phyloP scores from a whole-genome alignment of 257 asterid genomes.

The Oldenlandia corymbosa region DNA sequence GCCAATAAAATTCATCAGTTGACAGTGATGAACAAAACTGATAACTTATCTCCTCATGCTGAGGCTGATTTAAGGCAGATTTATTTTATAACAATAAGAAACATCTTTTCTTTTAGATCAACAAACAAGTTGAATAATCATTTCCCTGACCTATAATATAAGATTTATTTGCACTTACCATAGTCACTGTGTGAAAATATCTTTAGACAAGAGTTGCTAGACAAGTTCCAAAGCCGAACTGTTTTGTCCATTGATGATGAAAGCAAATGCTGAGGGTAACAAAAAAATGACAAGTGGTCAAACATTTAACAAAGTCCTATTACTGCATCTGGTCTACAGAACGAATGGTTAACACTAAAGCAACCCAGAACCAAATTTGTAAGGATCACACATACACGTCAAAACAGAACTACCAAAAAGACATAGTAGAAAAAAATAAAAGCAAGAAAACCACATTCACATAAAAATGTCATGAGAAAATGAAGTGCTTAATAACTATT shows the following conservation, averaged over 20 bases:
- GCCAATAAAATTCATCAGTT: slow-evolving; percentile 18
- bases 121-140: not conserved
- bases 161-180: slow-evolving; percentile 44
- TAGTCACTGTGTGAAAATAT: slow-evolving; percentile 90
- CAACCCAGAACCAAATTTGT: not conserved
- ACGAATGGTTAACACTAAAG: too few species aligned
- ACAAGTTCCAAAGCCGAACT: slow-evolving; percentile 93
- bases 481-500: too few species aligned
- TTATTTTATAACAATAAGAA: not conserved
- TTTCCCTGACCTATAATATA: not conserved
- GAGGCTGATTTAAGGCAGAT: not conserved
- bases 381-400: not conserved
- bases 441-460: too few species aligned
- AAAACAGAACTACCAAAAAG: not conserved
- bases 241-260: slow-evolving; percentile 98
- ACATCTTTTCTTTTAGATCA: not conserved
- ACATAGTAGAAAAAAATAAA: not conserved
- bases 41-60: not conserved
- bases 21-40: not conserved
- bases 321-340: too few species aligned
- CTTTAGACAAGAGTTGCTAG: slow-evolving; percentile 78
- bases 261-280: slow-evolving; percentile 55
- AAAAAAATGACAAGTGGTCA: slow-evolving; percentile 5
- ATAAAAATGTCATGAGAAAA: not conserved
- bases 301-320: not conserved